A percentile compares a stretch with the other conserved stretches of the same genome.
These are phyloP conservation scores for Bertia moriformis DNA, from an alignment of 2,329 filamentous ascomycete genomes.

Conservation along the genomic window DNA sequence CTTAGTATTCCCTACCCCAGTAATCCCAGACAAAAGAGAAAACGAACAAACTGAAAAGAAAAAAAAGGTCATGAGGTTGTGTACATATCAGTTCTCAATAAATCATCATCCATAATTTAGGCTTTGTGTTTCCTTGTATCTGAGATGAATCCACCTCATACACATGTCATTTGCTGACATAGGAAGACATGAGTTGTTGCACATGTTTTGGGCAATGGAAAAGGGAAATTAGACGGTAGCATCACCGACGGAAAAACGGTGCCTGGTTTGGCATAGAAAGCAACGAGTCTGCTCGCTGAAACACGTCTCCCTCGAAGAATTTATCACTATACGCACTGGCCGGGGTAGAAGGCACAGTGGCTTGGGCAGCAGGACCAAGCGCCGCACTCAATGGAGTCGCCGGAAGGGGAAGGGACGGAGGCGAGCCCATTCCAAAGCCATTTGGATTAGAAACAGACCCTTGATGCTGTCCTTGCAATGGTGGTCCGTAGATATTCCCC, in stretches of 20 bases:
- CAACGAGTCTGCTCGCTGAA: conserved; percentile 28
- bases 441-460: conserved; percentile 18
- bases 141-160: too few relatives aligned
- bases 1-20: too few relatives aligned
- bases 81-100: too few relatives aligned
- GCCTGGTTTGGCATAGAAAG: conserved; percentile 24
- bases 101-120: too few relatives aligned
- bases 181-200: too few relatives aligned
- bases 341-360: conserved; percentile 66
- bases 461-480: conserved; percentile 2
- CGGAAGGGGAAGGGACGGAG: conserved; percentile 33
- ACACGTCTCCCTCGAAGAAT: conserved; percentile 30
- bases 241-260: conserved; percentile 22
- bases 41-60: too few relatives aligned
- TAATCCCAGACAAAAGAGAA: too few relatives aligned
- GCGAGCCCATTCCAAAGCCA: conserved; percentile 14
- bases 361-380: conserved; percentile 76
- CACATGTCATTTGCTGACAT: too few relatives aligned
- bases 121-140: too few relatives aligned
- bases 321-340: conserved; percentile 29
- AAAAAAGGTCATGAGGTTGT: too few relatives aligned
- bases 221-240: too few relatives aligned
- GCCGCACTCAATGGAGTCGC: conserved; percentile 84
- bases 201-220: too few relatives aligned
- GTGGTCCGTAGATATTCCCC: conserved; percentile 1